Evolutionary conservation across 352 stramenopile genomes (phyloP), one percentile per base, ranked within the genome.

Genomic region (Globisporangium ultimum): DNA sequence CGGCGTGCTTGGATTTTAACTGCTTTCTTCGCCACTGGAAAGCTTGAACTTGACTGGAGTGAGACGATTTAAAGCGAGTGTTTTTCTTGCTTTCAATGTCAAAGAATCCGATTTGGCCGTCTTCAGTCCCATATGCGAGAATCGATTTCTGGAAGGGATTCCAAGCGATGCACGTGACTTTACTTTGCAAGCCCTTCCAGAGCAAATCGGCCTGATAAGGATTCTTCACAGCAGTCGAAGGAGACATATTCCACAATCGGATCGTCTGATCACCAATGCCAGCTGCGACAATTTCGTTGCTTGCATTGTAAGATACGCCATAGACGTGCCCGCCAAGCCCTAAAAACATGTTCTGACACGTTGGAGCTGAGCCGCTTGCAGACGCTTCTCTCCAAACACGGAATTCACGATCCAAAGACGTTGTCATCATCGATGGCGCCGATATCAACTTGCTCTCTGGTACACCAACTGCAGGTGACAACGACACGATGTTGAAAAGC

Each of bases 181-280:
- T 91, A 66, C 80, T 90, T 47, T 93, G 80, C 24, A 93, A 38
- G 5, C 84, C 81, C 55, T 87, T 93, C 84, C 84, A 93, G 10
- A 91, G 70, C 46, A 91, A 18, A 3, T 91, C 78, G 2, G 67
- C 71, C 13, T 72, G 17, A 34, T 78, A 70, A 41, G 52, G 49
- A 32, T 57, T 68, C 61, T 49, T 68, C 49, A 11, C 34, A 14
- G 41, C 60, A 14, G 41, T 46, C 21, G 58, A 66, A 1, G 36
- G 20, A n/a, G 12, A 47, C 2, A 87, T 22, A 21, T 72, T 61
- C 80, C 80, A 91, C 17, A 93, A 49, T 3, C 80, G 80, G 60
- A 93, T 89, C 8, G 81, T 88, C 54, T 91, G 71, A 58, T 93
- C 84, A n/a, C 79, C 84, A 40, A 90, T 58, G 14, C 75, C 84